A percentile compares a stretch with the other conserved stretches of the same genome.
phyloP scores from a whole-genome alignment of 345 rosid genomes.

The Eucalyptus dawsonii region DNA sequence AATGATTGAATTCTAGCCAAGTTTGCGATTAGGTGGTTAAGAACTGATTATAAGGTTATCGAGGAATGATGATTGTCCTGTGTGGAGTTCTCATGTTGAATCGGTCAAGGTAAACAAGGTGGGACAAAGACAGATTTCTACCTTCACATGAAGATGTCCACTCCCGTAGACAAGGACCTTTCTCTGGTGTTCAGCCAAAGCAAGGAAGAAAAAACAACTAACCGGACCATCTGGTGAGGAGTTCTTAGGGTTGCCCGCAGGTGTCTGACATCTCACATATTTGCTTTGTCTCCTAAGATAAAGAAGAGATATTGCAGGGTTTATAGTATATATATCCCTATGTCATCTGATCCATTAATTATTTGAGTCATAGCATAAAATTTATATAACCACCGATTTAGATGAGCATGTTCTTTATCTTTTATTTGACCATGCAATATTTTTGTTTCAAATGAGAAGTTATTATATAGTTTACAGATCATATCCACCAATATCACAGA shows the following conservation, averaged over 20 bases:
- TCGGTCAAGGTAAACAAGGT: not conserved
- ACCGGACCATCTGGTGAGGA: not conserved
- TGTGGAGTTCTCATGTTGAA: not conserved
- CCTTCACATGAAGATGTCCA: not conserved
- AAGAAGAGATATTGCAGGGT: not conserved
- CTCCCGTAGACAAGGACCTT: not conserved
- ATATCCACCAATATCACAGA: not conserved
- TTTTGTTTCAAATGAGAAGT: not conserved
- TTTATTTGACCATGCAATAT: not conserved
- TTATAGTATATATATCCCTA: not conserved
- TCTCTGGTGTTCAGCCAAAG: not conserved
- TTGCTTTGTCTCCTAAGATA: too few species aligned
- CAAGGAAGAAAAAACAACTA: not conserved
- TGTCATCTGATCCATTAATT: not conserved
- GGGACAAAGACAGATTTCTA: not conserved
- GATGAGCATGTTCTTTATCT: not conserved
- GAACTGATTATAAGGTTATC: not conserved
- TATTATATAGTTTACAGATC: not conserved
- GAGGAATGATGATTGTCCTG: not conserved
- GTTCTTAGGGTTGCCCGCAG: not conserved
- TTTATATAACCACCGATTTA: not conserved
- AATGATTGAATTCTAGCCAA: not conserved
- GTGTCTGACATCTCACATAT: not conserved
- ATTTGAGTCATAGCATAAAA: not conserved
- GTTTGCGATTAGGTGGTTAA: not conserved